phyloP scores from a whole-genome alignment of 108 stramenopile genomes.

The Fragilariopsis cylindrus region DNA sequence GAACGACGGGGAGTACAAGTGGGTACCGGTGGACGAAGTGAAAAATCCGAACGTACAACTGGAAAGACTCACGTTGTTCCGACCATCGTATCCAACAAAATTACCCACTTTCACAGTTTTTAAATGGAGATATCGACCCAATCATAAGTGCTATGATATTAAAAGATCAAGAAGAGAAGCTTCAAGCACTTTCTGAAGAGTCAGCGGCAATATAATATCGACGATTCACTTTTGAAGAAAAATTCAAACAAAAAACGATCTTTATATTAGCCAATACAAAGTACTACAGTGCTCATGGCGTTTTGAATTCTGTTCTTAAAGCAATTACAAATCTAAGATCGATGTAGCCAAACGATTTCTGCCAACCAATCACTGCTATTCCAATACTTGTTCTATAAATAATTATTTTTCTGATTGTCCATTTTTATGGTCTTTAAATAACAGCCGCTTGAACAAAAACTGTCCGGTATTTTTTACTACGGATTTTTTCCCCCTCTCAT shows the following conservation, averaged over 20 bases:
- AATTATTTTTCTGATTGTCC: no score
- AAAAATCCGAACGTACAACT: constrained; percentile 99
- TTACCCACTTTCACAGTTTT: constrained; percentile 71
- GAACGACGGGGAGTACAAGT: constrained; percentile 84
- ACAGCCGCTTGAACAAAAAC: no score
- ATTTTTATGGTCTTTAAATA: no score
- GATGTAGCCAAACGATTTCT: no score
- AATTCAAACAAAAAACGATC: no score
- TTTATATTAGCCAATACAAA: no score
- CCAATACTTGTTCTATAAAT: background rate
- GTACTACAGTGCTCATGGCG: no score
- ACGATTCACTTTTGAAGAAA: no score
- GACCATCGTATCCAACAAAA: constrained; percentile 94
- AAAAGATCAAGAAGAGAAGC: constrained; percentile 84
- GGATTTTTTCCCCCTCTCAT: no score
- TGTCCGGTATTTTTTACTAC: no score
- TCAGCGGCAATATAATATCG: background rate
- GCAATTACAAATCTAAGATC: no score
- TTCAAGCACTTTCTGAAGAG: constrained; percentile 29
- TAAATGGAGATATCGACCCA: constrained; percentile 75
- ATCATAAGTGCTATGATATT: constrained; percentile 80
- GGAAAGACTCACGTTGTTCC: constrained; percentile 93
- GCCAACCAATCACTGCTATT: background rate
- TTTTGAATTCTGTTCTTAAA: no score
- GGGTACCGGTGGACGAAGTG: constrained; percentile 92